Evolutionary conservation across 1,284 basidiomycete species (phyloP).

Genomic region (Cryptococcus hybrid): DNA sequence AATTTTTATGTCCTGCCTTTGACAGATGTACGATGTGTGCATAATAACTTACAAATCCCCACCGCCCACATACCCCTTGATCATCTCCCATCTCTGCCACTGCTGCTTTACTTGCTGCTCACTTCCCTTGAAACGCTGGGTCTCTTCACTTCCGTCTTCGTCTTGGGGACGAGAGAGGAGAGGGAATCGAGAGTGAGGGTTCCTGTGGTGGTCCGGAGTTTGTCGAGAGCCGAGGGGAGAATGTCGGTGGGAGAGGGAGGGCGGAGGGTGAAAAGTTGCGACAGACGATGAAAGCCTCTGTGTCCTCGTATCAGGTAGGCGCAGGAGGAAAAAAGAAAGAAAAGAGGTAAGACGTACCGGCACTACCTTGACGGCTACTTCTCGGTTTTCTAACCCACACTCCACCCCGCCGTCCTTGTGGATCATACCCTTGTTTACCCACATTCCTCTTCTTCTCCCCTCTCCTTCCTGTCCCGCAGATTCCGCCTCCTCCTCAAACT

Average conservation of each 20-base stretch:
- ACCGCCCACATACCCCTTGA: conserved; percentile 41
- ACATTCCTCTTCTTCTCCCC: conserved; percentile 2
- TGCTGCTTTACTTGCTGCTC: neutral
- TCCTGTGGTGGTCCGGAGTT: conserved; percentile 29
- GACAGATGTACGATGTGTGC: too few relatives aligned
- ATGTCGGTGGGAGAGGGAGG: conserved; percentile 35
- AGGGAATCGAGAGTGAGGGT: conserved; percentile 45
- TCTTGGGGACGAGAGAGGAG: conserved; percentile 8
- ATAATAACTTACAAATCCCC: conserved; percentile 31
- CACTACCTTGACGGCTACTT: conserved; percentile 49
- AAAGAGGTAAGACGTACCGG: conserved; percentile 35
- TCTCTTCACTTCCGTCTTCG: too few relatives aligned
- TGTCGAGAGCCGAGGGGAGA: conserved; percentile 26
- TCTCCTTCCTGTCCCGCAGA: conserved; percentile 4
- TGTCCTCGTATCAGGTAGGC: neutral
- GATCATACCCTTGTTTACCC: conserved; percentile 33
- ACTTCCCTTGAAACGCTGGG: neutral
- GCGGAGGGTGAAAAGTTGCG: conserved; percentile 51
- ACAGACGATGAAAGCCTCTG: conserved; percentile 59
- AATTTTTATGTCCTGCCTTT: too few relatives aligned
- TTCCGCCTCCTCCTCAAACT: conserved; percentile 30
- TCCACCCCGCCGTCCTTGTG: conserved; percentile 41
- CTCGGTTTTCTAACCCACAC: conserved; percentile 51
- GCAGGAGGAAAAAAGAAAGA: neutral
- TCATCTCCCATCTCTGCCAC: conserved; percentile 28